Evolutionary conservation across 208 protist genomes (phyloP).

Genomic region (Naegleria gruberi): DNA sequence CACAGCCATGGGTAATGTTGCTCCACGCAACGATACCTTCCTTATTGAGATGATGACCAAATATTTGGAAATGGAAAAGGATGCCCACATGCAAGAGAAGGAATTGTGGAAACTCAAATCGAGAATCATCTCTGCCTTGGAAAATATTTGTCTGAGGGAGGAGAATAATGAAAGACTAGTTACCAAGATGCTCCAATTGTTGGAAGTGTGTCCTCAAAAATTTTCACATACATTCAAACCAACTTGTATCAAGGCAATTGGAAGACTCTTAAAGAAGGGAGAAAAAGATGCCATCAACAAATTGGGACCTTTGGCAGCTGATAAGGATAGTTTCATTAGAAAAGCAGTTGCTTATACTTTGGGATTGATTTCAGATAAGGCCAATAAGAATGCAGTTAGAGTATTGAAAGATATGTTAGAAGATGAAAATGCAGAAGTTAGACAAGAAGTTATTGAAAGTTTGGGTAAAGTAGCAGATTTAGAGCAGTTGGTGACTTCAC

Average conservation of each 20-base stretch:
- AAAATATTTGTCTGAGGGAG: slow-evolving; percentile 1
- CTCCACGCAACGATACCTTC: neutral
- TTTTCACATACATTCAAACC: neutral
- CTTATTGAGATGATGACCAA: neutral
- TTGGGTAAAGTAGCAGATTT: neutral
- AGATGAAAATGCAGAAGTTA: neutral
- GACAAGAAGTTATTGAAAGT: neutral
- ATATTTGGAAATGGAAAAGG: neutral
- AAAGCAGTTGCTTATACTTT: neutral
- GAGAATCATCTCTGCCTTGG: neutral
- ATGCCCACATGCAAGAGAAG: neutral
- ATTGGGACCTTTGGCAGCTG: neutral
- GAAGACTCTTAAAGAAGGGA: neutral
- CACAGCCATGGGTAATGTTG: neutral
- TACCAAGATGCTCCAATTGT: neutral
- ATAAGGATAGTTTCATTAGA: neutral
- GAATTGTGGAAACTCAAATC: neutral
- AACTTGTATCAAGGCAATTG: neutral
- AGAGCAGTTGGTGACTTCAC: neutral
- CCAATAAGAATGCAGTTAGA: neutral
- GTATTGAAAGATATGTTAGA: neutral
- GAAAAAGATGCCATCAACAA: neutral
- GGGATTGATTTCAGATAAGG: neutral
- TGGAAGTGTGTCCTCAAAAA: neutral
- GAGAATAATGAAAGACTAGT: neutral